Percentiles rank a stretch among this genome's conserved stretches.
Evolutionary conservation across 2,329 filamentous ascomycete species (phyloP).

Genomic region (Xylaria sp.): DNA sequence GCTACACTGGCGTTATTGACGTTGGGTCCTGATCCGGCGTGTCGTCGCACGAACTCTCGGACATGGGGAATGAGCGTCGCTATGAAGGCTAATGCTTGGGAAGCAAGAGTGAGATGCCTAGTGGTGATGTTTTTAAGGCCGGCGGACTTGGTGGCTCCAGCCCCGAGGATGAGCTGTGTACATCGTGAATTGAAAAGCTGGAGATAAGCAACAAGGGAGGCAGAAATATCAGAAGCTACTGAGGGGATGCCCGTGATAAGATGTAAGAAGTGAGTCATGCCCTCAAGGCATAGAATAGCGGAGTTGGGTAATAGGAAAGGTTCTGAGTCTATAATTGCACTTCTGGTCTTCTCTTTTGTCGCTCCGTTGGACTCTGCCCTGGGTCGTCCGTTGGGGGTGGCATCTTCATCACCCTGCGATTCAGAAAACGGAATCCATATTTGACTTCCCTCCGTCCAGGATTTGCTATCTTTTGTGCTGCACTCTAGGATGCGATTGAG

Average conservation of each 20-base stretch:
- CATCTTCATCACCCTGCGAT: slow-evolving; percentile 50
- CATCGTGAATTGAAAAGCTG: slow-evolving; percentile 95
- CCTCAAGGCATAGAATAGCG: slow-evolving; percentile 81
- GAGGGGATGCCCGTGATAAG: slow-evolving; percentile 87
- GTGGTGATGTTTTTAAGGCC: slow-evolving; percentile 97
- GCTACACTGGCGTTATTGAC: slow-evolving; percentile 59
- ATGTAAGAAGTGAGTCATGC: slow-evolving; percentile 83
- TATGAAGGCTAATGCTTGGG: slow-evolving; percentile 87
- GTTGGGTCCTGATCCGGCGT: slow-evolving; percentile 62
- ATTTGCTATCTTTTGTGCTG: slow-evolving; percentile 74
- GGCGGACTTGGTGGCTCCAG: slow-evolving; percentile 87
- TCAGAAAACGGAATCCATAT: slow-evolving; percentile 64
- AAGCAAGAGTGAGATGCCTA: slow-evolving; percentile 91
- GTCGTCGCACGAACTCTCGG: slow-evolving; percentile 88
- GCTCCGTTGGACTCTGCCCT: slow-evolving; percentile 60
- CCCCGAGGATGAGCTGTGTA: slow-evolving; percentile 95
- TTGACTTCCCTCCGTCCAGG: slow-evolving; percentile 71
- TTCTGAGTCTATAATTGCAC: slow-evolving; percentile 83
- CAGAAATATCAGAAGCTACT: slow-evolving; percentile 85
- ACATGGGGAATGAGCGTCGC: slow-evolving; percentile 89
- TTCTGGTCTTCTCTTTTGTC: slow-evolving; percentile 72
- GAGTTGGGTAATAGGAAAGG: slow-evolving; percentile 87
- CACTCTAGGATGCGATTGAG: slow-evolving; percentile 73
- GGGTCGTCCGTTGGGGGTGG: slow-evolving; percentile 45
- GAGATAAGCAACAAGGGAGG: slow-evolving; percentile 83